phyloP scores from a whole-genome alignment of 1,284 basidiomycete genomes.

The Dichomitus squalens region DNA sequence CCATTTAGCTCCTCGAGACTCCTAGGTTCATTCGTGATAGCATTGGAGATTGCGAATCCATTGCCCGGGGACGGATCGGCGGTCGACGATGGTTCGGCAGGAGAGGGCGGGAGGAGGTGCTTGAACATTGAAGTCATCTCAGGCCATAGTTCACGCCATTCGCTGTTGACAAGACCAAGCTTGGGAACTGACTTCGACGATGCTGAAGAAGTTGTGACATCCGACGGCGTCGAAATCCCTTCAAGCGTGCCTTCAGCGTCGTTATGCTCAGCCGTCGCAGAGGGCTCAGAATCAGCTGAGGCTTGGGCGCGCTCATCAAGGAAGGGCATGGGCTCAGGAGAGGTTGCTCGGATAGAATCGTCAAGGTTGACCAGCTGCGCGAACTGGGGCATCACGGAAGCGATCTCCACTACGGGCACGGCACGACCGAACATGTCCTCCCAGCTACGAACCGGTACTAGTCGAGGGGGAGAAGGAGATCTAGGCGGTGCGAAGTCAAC shows the following conservation, averaged over 20 bases:
- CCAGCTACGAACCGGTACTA: neutral
- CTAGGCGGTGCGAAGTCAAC: neutral
- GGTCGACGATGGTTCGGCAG: slow-evolving; percentile 7
- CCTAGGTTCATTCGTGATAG: slow-evolving; percentile 24
- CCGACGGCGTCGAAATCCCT: slow-evolving; percentile 25
- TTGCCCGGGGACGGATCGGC: neutral
- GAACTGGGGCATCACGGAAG: neutral
- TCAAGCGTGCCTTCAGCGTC: slow-evolving; percentile 5
- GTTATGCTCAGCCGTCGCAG: neutral
- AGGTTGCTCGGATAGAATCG: neutral
- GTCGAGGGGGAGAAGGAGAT: neutral
- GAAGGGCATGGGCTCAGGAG: neutral
- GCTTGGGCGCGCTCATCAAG: neutral
- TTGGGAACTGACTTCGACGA: slow-evolving; percentile 24
- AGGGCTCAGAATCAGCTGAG: neutral
- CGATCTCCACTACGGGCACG: neutral
- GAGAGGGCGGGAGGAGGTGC: slow-evolving; percentile 31
- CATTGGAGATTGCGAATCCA: slow-evolving; percentile 26
- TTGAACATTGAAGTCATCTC: slow-evolving; percentile 33
- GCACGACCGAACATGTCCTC: neutral
- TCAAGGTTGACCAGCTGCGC: slow-evolving; percentile 17
- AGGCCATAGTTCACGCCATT: slow-evolving; percentile 36
- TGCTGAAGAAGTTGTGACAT: slow-evolving; percentile 17
- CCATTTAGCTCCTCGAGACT: neutral
- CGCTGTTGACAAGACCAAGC: slow-evolving; percentile 29